phyloP scores from a whole-genome alignment of 192 early-diverging fungal species.

The Phycomyces blakesleeanus region DNA sequence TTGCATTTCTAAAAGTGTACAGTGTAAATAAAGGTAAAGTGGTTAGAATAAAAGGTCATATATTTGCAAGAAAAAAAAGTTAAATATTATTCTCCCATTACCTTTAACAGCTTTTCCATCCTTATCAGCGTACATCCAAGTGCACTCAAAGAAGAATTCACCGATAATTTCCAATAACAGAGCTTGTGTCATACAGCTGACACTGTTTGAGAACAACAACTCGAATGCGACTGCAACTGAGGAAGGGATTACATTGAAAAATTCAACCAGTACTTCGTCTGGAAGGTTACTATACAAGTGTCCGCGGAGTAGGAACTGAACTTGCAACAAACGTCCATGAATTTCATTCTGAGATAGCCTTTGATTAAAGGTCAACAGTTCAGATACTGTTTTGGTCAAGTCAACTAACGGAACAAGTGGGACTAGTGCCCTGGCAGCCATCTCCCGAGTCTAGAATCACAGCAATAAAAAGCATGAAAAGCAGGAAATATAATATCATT shows the following conservation, averaged over 20 bases:
- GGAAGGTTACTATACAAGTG: conserved; percentile 48
- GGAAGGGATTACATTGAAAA: conserved; percentile 41
- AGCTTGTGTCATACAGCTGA: conserved; percentile 48
- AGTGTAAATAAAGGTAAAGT: background rate
- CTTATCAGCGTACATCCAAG: conserved; percentile 18
- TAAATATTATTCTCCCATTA: background rate
- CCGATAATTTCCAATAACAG: conserved; percentile 46
- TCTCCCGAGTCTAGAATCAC: conserved; percentile 73
- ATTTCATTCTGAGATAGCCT: conserved; percentile 59
- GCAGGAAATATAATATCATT: background rate
- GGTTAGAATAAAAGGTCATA: background rate
- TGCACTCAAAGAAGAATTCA: conserved; percentile 47
- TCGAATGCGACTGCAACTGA: conserved; percentile 34
- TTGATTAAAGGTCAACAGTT: conserved; percentile 44
- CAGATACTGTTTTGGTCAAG: conserved; percentile 47
- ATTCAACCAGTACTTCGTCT: conserved; percentile 39
- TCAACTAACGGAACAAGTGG: conserved; percentile 68
- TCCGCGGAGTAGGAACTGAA: conserved; percentile 64
- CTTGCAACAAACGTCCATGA: conserved; percentile 75
- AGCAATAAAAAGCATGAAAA: conserved; percentile 7
- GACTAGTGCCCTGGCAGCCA: conserved; percentile 77
- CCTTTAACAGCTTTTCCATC: background rate
- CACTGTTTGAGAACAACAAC: conserved; percentile 28
- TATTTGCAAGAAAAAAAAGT: background rate
- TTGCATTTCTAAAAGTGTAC: background rate